Conservation (phyloP, 495 filamentous ascomycete genomes). For the Cudoniella acicularis region DNA sequence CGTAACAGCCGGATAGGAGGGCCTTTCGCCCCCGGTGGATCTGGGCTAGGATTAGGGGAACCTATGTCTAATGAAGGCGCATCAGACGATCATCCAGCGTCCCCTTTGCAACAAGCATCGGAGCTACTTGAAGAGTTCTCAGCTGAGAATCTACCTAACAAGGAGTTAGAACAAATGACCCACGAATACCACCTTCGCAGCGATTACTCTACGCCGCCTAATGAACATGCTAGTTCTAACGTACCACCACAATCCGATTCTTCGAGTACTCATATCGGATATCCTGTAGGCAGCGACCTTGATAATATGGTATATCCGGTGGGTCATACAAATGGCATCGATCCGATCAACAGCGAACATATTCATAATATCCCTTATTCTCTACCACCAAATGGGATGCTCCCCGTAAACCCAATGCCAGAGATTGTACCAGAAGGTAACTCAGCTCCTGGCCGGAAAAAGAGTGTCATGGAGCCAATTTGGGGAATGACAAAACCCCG, state of each 20-base stretch:
- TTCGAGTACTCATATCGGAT: slow-evolving; percentile 40
- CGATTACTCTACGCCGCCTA: slow-evolving; percentile 35
- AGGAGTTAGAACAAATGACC: slow-evolving; percentile 72
- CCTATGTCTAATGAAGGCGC: slow-evolving; percentile 15
- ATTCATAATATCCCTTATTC: slow-evolving; percentile 89
- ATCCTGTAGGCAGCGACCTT: slow-evolving; percentile 56
- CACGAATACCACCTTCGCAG: slow-evolving; percentile 62
- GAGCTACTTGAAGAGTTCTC: slow-evolving; percentile 81
- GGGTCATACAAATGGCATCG: slow-evolving; percentile 84
- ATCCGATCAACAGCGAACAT: slow-evolving; percentile 91
- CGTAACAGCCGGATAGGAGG: slow-evolving; percentile 55
- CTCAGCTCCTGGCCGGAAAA: slow-evolving; percentile 16
- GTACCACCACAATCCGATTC: slow-evolving; percentile 32
- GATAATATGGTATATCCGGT: slow-evolving; percentile 88
- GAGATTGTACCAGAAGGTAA: slow-evolving; percentile 16
- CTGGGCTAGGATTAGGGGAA: slow-evolving; percentile 17
- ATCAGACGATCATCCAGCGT: slow-evolving; percentile 67
- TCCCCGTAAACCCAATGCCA: slow-evolving; percentile 18
- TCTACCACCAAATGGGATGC: slow-evolving; percentile 55
- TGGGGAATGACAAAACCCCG: slow-evolving; percentile 79
- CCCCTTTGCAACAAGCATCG: slow-evolving; percentile 83
- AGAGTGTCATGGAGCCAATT: slow-evolving; percentile 55
- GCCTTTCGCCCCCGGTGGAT: slow-evolving; percentile 35
- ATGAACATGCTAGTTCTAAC: slow-evolving; percentile 15
- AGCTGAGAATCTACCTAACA: slow-evolving; percentile 73